Percentiles rank a stretch among this genome's conserved stretches.
Conservation (phyloP, 495 filamentous ascomycete species). For the Bombardia bombarda region DNA sequence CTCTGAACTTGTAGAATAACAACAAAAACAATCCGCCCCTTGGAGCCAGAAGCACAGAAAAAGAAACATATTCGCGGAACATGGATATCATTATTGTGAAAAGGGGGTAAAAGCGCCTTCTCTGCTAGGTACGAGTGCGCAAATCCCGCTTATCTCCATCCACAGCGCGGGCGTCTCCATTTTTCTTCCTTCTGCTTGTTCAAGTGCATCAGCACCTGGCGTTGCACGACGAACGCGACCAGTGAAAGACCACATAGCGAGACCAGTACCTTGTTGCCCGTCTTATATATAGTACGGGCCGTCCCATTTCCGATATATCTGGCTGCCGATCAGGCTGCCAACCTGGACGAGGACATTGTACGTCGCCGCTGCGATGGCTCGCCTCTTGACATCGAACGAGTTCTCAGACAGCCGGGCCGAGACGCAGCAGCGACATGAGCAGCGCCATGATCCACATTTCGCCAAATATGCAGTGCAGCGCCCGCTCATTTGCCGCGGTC, state of each 20-base stretch:
- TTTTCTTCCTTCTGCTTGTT: constrained; percentile 34
- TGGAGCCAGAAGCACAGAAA: too few relatives aligned
- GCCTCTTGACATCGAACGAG: constrained; percentile 44
- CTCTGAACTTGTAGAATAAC: too few relatives aligned
- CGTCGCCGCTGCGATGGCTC: constrained; percentile 47
- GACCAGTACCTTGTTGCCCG: constrained; percentile 53
- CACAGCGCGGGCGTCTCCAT: too few relatives aligned
- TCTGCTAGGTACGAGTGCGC: too few relatives aligned
- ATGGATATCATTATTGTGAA: too few relatives aligned
- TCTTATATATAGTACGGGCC: constrained; percentile 51
- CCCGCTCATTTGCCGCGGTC: constrained; percentile 38
- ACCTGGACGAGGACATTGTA: constrained; percentile 63
- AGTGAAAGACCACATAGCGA: constrained; percentile 42
- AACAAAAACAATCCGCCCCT: too few relatives aligned
- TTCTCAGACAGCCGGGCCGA: constrained; percentile 38
- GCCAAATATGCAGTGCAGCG: constrained; percentile 33
- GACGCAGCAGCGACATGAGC: constrained; percentile 29
- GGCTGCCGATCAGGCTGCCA: constrained; percentile 49
- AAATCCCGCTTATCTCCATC: too few relatives aligned
- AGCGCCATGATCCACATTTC: constrained; percentile 42
- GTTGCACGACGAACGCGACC: constrained; percentile 38
- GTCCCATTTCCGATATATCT: constrained; percentile 53
- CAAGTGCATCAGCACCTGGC: constrained; percentile 49
- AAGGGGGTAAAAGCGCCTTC: too few relatives aligned
- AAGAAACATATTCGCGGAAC: too few relatives aligned